Base-by-base conservation (phyloP, 345 rosid genomes). In the Mallotus nudiflorus region DNA sequence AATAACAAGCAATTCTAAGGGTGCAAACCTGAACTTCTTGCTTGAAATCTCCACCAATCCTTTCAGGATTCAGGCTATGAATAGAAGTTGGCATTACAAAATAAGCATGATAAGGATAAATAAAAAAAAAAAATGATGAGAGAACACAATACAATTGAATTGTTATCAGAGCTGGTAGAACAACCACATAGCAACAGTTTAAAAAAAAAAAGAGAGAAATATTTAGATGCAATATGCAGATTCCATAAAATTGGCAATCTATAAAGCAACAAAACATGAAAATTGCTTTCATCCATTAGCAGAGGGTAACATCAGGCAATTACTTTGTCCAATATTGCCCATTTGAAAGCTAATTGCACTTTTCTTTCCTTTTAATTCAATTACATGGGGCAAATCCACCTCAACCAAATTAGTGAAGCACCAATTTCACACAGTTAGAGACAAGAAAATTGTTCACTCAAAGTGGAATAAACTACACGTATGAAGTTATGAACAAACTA, bases 41-140 rank as follows among this genome's bases (percentile, higher is more conserved):
- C 83, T 86, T 91, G 82, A 91, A 91, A 79, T 94, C 97, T 71
- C 95, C 97, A 44, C 93, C 96, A 73, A 89, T 87, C 79, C 98
- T 84, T 77, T 94, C 98, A 48, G 98, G 97, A 79, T 94, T 94
- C 65, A 94, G 63, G 83, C 98, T 94, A 69, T 49, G 66, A 40
- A 49, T 12, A 58, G 51, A 59, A 59, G 52, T 63, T 5, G 50
- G 39, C 42, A 71, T 19, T 25, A 73, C 7, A 51, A 42, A 35
- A 62, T n/a, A 68, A 22, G 25, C 14, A 62, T 15, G 13, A 65
- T 14, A 25, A 14, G 40, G 27, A 35, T 46, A 33, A 48, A 46
- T n/a, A n/a, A n/a, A n/a, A 22, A 14, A 13, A n/a, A 15, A 5
- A 51, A 35, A 57, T 28, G 16, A 28, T 19, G 22, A 46, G n/a